Conservation (phyloP, 805 yeast species). For the Lipomyces orientalis region DNA sequence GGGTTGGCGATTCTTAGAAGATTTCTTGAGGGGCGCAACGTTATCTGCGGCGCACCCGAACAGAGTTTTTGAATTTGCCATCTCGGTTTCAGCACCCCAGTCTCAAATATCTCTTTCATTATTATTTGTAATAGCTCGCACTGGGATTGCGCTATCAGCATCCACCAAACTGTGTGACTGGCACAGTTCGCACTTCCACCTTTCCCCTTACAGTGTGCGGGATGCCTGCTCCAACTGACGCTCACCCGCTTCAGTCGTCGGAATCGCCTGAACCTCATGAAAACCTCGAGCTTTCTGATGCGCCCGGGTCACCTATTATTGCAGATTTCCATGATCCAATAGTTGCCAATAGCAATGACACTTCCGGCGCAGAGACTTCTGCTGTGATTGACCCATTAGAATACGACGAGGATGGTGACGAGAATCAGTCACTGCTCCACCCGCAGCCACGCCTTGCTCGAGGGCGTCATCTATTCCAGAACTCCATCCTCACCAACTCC, state of each 20-base stretch:
- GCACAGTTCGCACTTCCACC: not conserved
- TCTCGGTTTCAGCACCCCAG: not conserved
- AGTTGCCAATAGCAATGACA: constrained; percentile 2
- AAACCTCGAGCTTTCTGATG: constrained; percentile 13
- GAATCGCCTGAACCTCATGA: constrained; percentile 3
- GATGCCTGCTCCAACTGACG: constrained; percentile 12
- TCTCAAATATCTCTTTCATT: too few relatives aligned
- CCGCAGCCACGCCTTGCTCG: constrained; percentile 26
- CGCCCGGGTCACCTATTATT: constrained; percentile 34
- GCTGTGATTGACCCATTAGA: constrained; percentile 30
- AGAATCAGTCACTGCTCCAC: constrained; percentile 24
- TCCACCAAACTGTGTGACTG: not conserved
- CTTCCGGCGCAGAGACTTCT: constrained; percentile 5
- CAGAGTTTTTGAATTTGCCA: too few relatives aligned
- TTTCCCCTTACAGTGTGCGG: not conserved
- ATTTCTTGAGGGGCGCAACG: too few relatives aligned
- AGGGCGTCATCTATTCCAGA: constrained; percentile 23
- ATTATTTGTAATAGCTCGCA: not conserved
- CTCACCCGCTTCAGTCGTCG: constrained; percentile 28
- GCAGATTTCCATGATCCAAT: constrained; percentile 22
- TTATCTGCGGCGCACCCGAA: too few relatives aligned
- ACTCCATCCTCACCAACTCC: constrained; percentile 6
- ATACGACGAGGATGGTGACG: constrained; percentile 33
- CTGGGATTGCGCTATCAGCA: not conserved
- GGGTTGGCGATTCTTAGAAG: too few relatives aligned